Evolutionary conservation across 2,329 filamentous ascomycete species (phyloP).

Genomic region (Fulvia fulva): DNA sequence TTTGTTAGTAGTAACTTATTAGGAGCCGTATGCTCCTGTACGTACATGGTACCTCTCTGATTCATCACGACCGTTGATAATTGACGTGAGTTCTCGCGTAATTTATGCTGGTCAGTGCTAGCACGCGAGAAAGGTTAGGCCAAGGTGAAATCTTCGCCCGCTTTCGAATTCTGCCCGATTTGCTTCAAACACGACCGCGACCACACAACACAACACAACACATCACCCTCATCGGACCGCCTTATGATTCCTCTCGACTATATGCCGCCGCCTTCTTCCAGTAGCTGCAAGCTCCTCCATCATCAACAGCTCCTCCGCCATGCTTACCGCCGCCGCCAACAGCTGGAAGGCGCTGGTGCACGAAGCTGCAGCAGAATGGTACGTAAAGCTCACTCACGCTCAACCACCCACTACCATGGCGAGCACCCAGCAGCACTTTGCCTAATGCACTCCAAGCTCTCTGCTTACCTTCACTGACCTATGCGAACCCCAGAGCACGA

Average conservation of each 20-base stretch:
- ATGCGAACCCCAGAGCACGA: background rate
- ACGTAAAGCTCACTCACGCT: background rate
- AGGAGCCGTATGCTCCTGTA: too few relatives aligned
- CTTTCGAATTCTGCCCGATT: background rate
- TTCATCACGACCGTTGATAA: too few relatives aligned
- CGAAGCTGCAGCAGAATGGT: background rate
- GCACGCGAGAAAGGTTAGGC: too few relatives aligned
- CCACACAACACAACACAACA: too few relatives aligned
- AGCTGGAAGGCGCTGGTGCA: background rate
- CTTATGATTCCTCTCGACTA: too few relatives aligned
- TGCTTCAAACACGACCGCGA: background rate
- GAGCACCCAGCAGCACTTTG: background rate
- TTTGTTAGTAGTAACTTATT: too few relatives aligned
- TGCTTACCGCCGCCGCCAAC: background rate
- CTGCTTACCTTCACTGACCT: background rate
- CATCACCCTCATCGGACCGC: background rate
- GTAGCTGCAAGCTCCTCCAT: background rate
- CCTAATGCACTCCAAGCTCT: background rate
- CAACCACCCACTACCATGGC: background rate
- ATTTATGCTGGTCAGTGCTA: background rate
- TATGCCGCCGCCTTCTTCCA: too few relatives aligned
- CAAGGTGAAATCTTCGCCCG: background rate
- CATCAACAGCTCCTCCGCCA: background rate
- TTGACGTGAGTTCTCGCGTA: background rate
- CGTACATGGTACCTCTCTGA: too few relatives aligned